Conservation (phyloP, 306 rosid species). For the Lotus japonicus region DNA sequence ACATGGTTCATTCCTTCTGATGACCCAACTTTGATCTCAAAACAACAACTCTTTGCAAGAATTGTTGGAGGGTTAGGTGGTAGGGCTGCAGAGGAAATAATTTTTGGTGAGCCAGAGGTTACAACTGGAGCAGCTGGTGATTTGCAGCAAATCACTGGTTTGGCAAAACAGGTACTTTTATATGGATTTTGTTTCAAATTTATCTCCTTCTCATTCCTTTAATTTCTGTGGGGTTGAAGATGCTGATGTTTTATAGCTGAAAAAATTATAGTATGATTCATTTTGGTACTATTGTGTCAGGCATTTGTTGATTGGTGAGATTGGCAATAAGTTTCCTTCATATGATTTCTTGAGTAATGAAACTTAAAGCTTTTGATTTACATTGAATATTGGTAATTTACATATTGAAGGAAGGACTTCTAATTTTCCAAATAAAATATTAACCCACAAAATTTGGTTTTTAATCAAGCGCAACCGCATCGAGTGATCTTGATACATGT, state of each 20-base stretch:
- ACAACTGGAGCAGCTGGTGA: slow-evolving; percentile 99
- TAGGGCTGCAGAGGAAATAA: slow-evolving; percentile 97
- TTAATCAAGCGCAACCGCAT: neutral
- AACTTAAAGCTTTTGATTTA: slow-evolving; percentile 4
- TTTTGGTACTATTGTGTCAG: neutral
- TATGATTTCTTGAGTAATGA: slow-evolving; percentile 18
- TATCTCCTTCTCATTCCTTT: neutral
- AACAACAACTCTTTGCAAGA: slow-evolving; percentile 96
- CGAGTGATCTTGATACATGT: too few species aligned
- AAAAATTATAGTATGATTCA: neutral
- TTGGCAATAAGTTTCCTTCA: neutral
- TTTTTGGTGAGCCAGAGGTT: slow-evolving; percentile 97
- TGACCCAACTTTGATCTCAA: slow-evolving; percentile 94
- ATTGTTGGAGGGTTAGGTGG: slow-evolving; percentile 98
- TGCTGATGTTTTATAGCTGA: neutral
- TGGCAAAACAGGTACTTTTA: slow-evolving; percentile 83
- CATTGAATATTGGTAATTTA: neutral
- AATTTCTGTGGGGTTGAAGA: neutral
- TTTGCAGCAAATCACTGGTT: slow-evolving; percentile 90
- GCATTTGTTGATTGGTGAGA: slow-evolving; percentile 18
- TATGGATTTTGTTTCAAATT: neutral
- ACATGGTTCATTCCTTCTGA: slow-evolving; percentile 97
- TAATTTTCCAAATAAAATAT: neutral
- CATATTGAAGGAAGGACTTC: slow-evolving; percentile 24
- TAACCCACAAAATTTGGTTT: neutral